These are phyloP conservation scores for Rhodotorula babjevae DNA, from an alignment of 768 basidiomycete species.

Conservation along the genomic window DNA sequence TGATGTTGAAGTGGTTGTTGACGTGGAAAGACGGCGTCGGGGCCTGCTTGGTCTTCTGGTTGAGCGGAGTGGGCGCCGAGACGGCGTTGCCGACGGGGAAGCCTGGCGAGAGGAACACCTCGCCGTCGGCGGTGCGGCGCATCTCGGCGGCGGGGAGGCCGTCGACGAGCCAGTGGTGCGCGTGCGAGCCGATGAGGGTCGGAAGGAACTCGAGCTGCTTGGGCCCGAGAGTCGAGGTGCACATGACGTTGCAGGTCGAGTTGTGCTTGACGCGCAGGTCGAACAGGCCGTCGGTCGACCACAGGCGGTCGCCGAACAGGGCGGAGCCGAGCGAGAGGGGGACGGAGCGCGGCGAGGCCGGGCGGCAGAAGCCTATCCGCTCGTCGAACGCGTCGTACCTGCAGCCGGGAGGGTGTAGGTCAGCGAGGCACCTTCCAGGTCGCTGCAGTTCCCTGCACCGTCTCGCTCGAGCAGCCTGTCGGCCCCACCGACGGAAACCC, in stretches of 20 bases:
- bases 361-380: conserved; percentile 77
- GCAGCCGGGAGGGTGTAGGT: not conserved
- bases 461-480: too few species aligned
- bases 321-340: conserved; percentile 77
- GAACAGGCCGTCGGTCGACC: conserved; percentile 67
- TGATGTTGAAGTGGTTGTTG: conserved; percentile 76
- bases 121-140: conserved; percentile 65
- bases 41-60: conserved; percentile 53
- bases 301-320: conserved; percentile 93
- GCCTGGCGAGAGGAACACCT: conserved; percentile 70
- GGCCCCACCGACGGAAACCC: too few species aligned
- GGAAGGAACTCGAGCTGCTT: conserved; percentile 86
- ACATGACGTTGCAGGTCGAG: conserved; percentile 71
- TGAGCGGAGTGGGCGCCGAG: conserved; percentile 41
- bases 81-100: conserved; percentile 84
- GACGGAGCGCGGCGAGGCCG: conserved; percentile 44
- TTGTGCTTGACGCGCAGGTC: conserved; percentile 60
- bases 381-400: conserved; percentile 82
- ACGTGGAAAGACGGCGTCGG: conserved; percentile 47
- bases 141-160: conserved; percentile 85
- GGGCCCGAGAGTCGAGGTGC: conserved; percentile 58
- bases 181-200: conserved; percentile 82
- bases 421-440: too few species aligned
- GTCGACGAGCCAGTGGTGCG: conserved; percentile 89
- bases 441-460: not conserved